Evolutionary conservation across 495 filamentous ascomycete genomes (phyloP).

Genomic region (Hypoxylon intermedium): DNA sequence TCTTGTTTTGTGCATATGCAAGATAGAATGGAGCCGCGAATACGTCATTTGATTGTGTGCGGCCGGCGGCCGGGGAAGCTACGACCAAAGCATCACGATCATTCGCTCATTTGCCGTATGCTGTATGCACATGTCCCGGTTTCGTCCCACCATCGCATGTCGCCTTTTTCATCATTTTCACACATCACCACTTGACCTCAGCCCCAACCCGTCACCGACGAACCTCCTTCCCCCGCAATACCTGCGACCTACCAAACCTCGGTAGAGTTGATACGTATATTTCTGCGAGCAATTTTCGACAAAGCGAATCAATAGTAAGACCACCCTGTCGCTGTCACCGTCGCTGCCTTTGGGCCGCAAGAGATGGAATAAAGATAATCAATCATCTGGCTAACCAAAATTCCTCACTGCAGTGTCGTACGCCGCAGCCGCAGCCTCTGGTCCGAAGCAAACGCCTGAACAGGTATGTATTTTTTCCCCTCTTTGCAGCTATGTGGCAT

Average conservation of each 20-base stretch:
- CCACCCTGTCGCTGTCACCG: no score
- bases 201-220: conserved; percentile 1
- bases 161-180: neutral
- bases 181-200: conserved; percentile 1
- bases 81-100: conserved; percentile 24
- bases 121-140: neutral
- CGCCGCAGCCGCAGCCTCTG: conserved; percentile 74
- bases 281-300: no score
- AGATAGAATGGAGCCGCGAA: conserved; percentile 18
- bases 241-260: neutral
- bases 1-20: conserved; percentile 11
- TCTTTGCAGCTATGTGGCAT: neutral
- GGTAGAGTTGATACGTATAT: no score
- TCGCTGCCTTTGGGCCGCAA: neutral
- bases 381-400: conserved; percentile 17
- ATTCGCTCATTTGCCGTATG: conserved; percentile 20
- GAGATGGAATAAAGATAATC: neutral
- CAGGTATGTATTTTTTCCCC: conserved; percentile 59
- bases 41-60: conserved; percentile 32
- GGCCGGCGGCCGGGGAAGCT: neutral
- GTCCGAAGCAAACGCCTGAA: conserved; percentile 73
- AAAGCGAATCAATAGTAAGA: conserved; percentile 17
- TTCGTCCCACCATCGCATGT: conserved; percentile 19
- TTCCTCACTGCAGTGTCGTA: conserved; percentile 68
- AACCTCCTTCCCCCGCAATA: neutral